These are phyloP conservation scores for Emericellopsis terricola DNA, from an alignment of 495 filamentous ascomycete genomes.

Conservation along the genomic window DNA sequence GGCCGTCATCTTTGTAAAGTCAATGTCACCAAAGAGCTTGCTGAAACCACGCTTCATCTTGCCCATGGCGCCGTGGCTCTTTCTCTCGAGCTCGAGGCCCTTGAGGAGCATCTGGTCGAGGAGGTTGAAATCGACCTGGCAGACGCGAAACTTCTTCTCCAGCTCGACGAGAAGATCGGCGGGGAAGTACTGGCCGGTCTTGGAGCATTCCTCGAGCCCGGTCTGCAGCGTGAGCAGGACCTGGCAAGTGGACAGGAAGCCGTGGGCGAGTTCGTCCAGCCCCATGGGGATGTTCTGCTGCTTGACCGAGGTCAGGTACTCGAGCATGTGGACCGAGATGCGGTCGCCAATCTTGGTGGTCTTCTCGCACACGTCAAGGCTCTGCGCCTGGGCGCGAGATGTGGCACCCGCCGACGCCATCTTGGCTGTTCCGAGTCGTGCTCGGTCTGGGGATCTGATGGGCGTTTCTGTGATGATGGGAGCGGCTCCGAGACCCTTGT, in stretches of 20 bases:
- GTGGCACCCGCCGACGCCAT: not conserved
- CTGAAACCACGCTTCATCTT: conserved; percentile 32
- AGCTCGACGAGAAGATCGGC: conserved; percentile 28
- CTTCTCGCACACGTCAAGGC: conserved; percentile 13
- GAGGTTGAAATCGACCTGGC: conserved; percentile 26
- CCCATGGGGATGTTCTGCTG: conserved; percentile 15
- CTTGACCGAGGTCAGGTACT: conserved; percentile 31
- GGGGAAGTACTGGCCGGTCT: conserved; percentile 21
- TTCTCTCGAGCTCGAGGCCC: conserved; percentile 27
- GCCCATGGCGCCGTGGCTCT: conserved; percentile 19
- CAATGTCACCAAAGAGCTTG: conserved; percentile 21
- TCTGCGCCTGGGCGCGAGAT: conserved; percentile 1
- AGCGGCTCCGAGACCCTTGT: too few relatives aligned
- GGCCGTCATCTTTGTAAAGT: conserved; percentile 22
- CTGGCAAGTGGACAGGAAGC: conserved; percentile 33
- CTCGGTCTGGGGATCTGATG: too few relatives aligned
- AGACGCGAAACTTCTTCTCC: conserved; percentile 26
- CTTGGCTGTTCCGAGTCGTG: not conserved
- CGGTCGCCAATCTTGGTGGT: conserved; percentile 26
- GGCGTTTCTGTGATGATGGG: too few relatives aligned
- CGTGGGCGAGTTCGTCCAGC: conserved; percentile 28
- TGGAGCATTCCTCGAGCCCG: conserved; percentile 23
- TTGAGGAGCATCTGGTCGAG: conserved; percentile 30
- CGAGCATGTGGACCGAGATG: conserved; percentile 35
- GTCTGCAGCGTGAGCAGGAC: conserved; percentile 32